Evolutionary conservation across 495 filamentous ascomycete genomes (phyloP).

Genomic region (Penicillium egyptiacum): DNA sequence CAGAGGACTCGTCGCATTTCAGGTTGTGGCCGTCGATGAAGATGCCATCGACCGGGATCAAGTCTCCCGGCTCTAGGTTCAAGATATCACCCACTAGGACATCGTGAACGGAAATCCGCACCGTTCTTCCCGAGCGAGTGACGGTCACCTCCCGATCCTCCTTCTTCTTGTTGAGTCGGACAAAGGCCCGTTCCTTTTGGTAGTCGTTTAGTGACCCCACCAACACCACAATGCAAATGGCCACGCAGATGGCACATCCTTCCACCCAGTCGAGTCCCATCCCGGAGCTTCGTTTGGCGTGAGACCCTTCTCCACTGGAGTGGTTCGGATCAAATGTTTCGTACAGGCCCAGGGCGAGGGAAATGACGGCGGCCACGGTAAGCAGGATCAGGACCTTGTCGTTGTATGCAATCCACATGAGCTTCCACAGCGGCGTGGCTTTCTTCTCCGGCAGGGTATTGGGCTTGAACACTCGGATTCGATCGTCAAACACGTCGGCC

Average conservation of each 20-base stretch:
- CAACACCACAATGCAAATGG: slow-evolving; percentile 71
- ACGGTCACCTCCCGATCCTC: slow-evolving; percentile 71
- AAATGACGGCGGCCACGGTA: slow-evolving; percentile 75
- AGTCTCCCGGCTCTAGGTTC: slow-evolving; percentile 81
- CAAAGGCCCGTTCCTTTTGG: slow-evolving; percentile 78
- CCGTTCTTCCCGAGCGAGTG: slow-evolving; percentile 72
- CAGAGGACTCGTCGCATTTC: slow-evolving; percentile 82
- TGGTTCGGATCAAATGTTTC: slow-evolving; percentile 47
- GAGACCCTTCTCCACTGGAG: slow-evolving; percentile 34
- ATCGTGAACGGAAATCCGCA: slow-evolving; percentile 77
- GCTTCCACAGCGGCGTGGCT: slow-evolving; percentile 65
- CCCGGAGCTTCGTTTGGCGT: too few relatives aligned
- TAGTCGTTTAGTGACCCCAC: slow-evolving; percentile 76
- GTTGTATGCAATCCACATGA: slow-evolving; percentile 81
- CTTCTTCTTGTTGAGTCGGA: slow-evolving; percentile 70
- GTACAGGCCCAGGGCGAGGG: slow-evolving; percentile 69
- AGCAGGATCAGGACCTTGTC: slow-evolving; percentile 82
- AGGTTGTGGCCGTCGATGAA: slow-evolving; percentile 72
- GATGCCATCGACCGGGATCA: slow-evolving; percentile 78
- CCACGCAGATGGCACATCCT: slow-evolving; percentile 74
- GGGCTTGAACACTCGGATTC: slow-evolving; percentile 26
- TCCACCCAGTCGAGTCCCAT: slow-evolving; percentile 68
- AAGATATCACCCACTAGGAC: slow-evolving; percentile 85
- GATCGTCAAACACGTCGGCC: too few relatives aligned
- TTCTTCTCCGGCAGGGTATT: slow-evolving; percentile 73